These are phyloP conservation scores for Leucosporidium scottii DNA, from an alignment of 768 basidiomycete species.

Conservation along the genomic window DNA sequence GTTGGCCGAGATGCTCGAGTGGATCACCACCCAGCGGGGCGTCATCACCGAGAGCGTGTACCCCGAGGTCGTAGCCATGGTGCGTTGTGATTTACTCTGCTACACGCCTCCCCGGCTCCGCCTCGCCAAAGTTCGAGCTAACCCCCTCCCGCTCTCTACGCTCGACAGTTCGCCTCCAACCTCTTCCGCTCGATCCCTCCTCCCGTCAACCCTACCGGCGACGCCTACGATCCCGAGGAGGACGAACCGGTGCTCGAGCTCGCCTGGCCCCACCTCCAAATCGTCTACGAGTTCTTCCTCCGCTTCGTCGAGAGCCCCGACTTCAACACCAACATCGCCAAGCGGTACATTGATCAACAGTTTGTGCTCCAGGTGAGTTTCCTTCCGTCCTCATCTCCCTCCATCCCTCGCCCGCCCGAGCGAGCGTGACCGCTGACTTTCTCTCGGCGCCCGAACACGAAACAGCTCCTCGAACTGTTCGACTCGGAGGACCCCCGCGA, in stretches of 20 bases:
- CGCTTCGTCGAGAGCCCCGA: constrained; percentile 96
- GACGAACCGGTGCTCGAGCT: constrained; percentile 98
- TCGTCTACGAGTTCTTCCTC: constrained; percentile 99
- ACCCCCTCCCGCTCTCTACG: background rate
- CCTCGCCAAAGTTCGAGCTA: background rate
- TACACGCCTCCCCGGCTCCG: background rate
- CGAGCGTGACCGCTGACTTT: background rate
- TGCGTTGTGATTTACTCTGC: constrained; percentile 44
- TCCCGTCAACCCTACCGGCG: constrained; percentile 94
- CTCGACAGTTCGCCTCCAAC: constrained; percentile 80
- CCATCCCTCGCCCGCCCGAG: background rate
- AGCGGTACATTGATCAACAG: constrained; percentile 90
- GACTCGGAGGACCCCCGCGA: constrained; percentile 98
- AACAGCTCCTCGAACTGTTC: constrained; percentile 87
- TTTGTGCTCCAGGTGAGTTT: constrained; percentile 67
- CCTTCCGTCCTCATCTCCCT: background rate
- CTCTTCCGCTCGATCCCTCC: constrained; percentile 99
- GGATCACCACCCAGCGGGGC: constrained; percentile 91
- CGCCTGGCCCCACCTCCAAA: constrained; percentile 98
- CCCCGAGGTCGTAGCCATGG: constrained; percentile 98
- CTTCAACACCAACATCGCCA: constrained; percentile 96
- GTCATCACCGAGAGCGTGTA: constrained; percentile 96
- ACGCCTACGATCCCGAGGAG: constrained; percentile 98
- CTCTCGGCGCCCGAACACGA: background rate
- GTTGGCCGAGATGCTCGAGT: constrained; percentile 96